Evolutionary conservation across 2,329 filamentous ascomycete genomes (phyloP).

Genomic region (Ophiosphaerella korrae): DNA sequence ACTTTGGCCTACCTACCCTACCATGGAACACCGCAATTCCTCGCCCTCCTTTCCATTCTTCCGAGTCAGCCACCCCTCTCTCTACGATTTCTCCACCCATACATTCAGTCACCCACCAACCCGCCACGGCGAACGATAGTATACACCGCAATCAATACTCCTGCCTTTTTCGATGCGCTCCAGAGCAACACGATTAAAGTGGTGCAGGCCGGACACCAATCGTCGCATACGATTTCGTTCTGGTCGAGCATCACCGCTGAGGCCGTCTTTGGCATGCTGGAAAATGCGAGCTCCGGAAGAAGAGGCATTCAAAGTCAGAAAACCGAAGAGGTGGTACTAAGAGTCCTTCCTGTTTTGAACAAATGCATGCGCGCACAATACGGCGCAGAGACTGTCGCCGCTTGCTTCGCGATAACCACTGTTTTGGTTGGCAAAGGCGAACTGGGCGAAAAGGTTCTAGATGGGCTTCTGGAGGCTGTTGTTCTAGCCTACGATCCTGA

Average conservation of each 20-base stretch:
- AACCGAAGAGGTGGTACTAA: conserved; percentile 76
- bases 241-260: conserved; percentile 91
- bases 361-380: conserved; percentile 77
- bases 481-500: conserved; percentile 76
- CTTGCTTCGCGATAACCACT: conserved; percentile 88
- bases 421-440: conserved; percentile 83
- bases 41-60: conserved; percentile 84
- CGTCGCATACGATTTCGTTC: conserved; percentile 80
- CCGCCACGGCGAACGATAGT: conserved; percentile 83
- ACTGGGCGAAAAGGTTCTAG: conserved; percentile 79
- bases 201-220: conserved; percentile 72
- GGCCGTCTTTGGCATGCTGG: conserved; percentile 80
- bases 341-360: conserved; percentile 71
- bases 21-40: conserved; percentile 83
- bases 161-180: conserved; percentile 74
- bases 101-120: conserved; percentile 75
- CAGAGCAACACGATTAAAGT: conserved; percentile 80
- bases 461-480: conserved; percentile 87
- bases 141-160: conserved; percentile 79
- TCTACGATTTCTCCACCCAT: conserved; percentile 85
- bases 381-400: conserved; percentile 78
- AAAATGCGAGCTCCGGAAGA: conserved; percentile 76
- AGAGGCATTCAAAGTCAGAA: conserved; percentile 77
- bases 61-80: conserved; percentile 74
- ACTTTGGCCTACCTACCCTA: conserved; percentile 91